Conservation (phyloP, 768 basidiomycete species). For the Gloeopeniophorella convolvens region DNA sequence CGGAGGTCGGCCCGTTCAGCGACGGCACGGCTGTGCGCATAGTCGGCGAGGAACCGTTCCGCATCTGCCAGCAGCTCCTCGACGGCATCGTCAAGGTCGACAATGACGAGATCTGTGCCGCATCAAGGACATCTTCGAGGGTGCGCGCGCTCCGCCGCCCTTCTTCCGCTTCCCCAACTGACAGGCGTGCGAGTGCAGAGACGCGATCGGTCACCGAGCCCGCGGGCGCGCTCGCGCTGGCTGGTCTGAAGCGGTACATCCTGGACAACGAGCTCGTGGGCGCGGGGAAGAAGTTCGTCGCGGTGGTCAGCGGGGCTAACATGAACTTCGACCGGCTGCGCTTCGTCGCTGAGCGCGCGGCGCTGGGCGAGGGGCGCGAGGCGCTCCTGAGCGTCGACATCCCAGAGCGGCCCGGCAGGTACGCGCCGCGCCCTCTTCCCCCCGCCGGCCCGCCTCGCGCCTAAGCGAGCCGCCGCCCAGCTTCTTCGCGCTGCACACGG, state of each 20-base stretch:
- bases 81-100: constrained; percentile 80
- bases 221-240: constrained; percentile 87
- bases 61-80: constrained; percentile 79
- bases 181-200: constrained; percentile 41
- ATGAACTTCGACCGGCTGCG: constrained; percentile 98
- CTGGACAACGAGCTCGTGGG: constrained; percentile 73
- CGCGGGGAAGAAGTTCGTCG: constrained; percentile 83
- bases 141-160: constrained; percentile 35
- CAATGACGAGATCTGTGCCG: constrained; percentile 97
- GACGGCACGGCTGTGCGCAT: constrained; percentile 97
- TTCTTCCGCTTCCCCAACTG: constrained; percentile 5
- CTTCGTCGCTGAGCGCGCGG: constrained; percentile 98
- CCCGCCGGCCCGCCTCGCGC: neutral
- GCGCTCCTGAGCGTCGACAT: constrained; percentile 91
- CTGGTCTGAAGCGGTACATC: constrained; percentile 88
- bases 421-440: constrained; percentile 23
- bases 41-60: constrained; percentile 92
- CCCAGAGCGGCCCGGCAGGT: constrained; percentile 90
- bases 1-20: constrained; percentile 92
- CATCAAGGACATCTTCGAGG: constrained; percentile 99
- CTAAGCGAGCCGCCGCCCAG: constrained; percentile 34
- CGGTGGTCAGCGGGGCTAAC: constrained; percentile 91
- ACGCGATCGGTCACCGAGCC: constrained; percentile 96
- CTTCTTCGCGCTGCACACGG: constrained; percentile 78
- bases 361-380: constrained; percentile 92